Conservation (phyloP, 495 filamentous ascomycete genomes). For the Aspergillus coremiiformis region DNA sequence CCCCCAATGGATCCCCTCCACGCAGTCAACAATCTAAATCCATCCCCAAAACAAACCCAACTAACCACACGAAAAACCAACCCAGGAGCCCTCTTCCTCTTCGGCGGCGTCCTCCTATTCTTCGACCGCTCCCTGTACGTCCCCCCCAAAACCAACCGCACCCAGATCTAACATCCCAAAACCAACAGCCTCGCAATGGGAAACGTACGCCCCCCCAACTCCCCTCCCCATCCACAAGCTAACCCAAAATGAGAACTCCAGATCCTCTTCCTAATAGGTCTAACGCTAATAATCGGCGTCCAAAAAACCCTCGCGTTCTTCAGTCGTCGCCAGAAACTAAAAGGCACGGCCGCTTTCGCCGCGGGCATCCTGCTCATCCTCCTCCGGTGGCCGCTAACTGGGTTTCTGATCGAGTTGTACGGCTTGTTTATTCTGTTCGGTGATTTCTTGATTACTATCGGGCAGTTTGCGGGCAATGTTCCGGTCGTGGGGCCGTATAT, state of each 20-base stretch:
- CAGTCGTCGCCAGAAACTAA: slow-evolving; percentile 82
- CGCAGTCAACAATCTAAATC: no score
- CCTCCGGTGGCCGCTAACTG: slow-evolving; percentile 77
- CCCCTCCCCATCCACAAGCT: neutral
- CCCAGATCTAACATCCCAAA: slow-evolving; percentile 2
- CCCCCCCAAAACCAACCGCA: neutral
- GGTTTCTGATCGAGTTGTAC: slow-evolving; percentile 86
- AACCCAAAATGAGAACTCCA: no score
- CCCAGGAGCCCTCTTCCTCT: slow-evolving; percentile 81
- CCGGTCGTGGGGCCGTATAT: slow-evolving; percentile 84
- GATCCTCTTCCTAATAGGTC: slow-evolving; percentile 95
- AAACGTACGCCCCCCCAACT: slow-evolving; percentile 48
- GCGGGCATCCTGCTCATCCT: slow-evolving; percentile 80
- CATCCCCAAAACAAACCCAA: no score
- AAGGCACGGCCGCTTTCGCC: slow-evolving; percentile 84
- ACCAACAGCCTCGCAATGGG: slow-evolving; percentile 70
- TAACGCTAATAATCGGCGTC: slow-evolving; percentile 91
- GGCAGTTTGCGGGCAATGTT: slow-evolving; percentile 73
- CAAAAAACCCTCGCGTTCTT: slow-evolving; percentile 90
- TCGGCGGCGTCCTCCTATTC: slow-evolving; percentile 90
- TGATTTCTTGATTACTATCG: slow-evolving; percentile 90
- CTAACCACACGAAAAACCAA: neutral
- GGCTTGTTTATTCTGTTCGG: slow-evolving; percentile 91
- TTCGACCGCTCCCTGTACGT: slow-evolving; percentile 90
- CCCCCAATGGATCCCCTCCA: slow-evolving; percentile 24